Percentiles rank a stretch among this genome's conserved stretches.
Conservation (phyloP, 2,329 filamentous ascomycete genomes). For the Pyricularia pennisetigena region DNA sequence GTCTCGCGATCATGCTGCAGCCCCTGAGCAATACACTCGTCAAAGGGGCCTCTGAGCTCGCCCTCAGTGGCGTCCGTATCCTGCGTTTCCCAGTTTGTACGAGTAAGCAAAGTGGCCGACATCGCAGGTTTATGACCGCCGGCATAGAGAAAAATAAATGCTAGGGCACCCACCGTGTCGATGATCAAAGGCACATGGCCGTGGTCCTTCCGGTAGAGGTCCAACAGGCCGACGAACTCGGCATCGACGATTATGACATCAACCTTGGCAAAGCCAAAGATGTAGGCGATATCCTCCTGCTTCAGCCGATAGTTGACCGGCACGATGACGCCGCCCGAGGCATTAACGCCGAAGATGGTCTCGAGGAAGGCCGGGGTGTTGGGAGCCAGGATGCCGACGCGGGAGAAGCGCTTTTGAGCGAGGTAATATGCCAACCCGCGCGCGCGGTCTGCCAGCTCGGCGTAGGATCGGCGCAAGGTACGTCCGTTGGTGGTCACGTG, state of each 20-base stretch:
- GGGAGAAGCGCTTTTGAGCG: conserved; percentile 59
- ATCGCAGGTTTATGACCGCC: neutral
- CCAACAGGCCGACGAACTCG: conserved; percentile 66
- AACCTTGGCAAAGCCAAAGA: conserved; percentile 78
- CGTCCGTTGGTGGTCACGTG: conserved; percentile 74
- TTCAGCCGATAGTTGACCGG: conserved; percentile 58
- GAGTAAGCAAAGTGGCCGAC: neutral
- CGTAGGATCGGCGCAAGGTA: conserved; percentile 66
- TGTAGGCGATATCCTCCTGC: conserved; percentile 78
- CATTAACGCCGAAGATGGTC: conserved; percentile 77
- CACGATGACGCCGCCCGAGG: conserved; percentile 70
- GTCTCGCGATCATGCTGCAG: conserved; percentile 58
- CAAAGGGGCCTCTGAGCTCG: conserved; percentile 67
- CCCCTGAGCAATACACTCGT: conserved; percentile 75
- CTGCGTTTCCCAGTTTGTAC: conserved; percentile 21
- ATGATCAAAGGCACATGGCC: conserved; percentile 62
- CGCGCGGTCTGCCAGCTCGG: conserved; percentile 75
- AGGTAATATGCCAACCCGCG: conserved; percentile 83
- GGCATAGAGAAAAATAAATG: neutral
- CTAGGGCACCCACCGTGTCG: conserved; percentile 38
- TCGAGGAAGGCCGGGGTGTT: conserved; percentile 96
- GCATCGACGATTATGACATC: conserved; percentile 80
- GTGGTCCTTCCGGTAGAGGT: conserved; percentile 50
- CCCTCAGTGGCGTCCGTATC: conserved; percentile 74
- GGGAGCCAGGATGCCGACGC: conserved; percentile 77